Evolutionary conservation across 805 yeast genomes (phyloP).

Genomic region (Wickerhamiella sergipiensis): DNA sequence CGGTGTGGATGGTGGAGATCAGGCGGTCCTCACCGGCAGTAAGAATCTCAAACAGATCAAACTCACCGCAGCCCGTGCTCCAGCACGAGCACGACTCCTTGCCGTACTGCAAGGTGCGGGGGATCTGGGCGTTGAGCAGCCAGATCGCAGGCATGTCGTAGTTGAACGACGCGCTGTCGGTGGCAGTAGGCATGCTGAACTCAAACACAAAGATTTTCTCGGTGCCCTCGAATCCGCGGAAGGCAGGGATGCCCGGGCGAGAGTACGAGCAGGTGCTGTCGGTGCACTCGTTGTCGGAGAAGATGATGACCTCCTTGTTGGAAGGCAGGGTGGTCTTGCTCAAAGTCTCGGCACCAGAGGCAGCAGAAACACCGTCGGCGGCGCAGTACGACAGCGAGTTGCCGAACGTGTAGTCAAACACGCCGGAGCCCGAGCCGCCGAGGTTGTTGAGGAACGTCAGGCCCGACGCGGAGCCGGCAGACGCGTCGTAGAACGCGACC

Average conservation of each 20-base stretch:
- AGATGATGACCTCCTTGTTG: conserved; percentile 67
- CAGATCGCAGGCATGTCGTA: conserved; percentile 97
- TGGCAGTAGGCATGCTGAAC: conserved; percentile 78
- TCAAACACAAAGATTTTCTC: conserved; percentile 83
- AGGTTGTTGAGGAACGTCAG: conserved; percentile 70
- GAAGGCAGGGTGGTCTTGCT: conserved; percentile 56
- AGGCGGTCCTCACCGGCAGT: conserved; percentile 60
- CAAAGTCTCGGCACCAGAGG: conserved; percentile 55
- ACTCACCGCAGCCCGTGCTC: conserved; percentile 95
- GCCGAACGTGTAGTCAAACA: conserved; percentile 77
- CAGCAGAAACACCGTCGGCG: conserved; percentile 61
- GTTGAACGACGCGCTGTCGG: conserved; percentile 39
- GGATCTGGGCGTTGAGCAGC: conserved; percentile 89
- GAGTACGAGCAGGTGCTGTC: conserved; percentile 64
- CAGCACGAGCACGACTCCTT: conserved; percentile 81
- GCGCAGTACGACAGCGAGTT: conserved; percentile 80
- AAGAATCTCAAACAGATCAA: conserved; percentile 85
- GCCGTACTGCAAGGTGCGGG: conserved; percentile 95
- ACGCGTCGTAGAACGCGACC: conserved; percentile 50
- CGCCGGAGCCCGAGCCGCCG: conserved; percentile 78
- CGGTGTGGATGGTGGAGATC: conserved; percentile 64
- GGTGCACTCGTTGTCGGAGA: conserved; percentile 37
- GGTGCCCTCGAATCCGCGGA: conserved; percentile 83
- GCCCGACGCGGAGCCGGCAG: conserved; percentile 58
- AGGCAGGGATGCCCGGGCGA: conserved; percentile 79